Base-by-base conservation (phyloP, 2,329 filamentous ascomycete species). In the Colletotrichum plurivorum region DNA sequence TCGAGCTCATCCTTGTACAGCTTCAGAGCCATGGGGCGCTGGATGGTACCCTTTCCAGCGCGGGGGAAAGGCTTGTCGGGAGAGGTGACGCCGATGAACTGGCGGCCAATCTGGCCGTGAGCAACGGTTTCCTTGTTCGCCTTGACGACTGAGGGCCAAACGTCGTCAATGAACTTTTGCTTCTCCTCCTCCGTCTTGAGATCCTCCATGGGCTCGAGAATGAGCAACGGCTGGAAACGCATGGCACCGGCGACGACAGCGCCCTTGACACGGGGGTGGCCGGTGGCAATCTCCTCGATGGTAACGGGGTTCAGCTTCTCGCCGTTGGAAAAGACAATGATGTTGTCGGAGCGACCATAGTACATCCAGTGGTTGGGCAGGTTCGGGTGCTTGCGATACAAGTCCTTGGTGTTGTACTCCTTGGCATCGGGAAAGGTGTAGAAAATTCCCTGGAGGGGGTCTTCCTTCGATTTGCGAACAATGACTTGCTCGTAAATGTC, bases 301-400 rank as follows among this genome's bases (percentile, higher is more conserved):
- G 77, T 80, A 13, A 84, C 75, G 6, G 75, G 74, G 70, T 88
- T 87, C 4, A 87, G 72, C 74, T 87, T 87, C 75, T 86, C 83
- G 25, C 84, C 85, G 61, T 83, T 86, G 8, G 80, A 82, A 61
- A 88, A 83, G 20, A 87, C 84, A 9, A 84, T 78, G 10, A 83
- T 68, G 39, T 84, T 79, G 49, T 84, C 80, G 75, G 75, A 67
- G 4, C 80, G 77, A n/a, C 79, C 79, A 13, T 75, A 71, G 62
- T 79, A 80, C 16, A 73, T 72, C 79, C 79, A 77, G 56, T 73
- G 63, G 1, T 78, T 78, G 0, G 80, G 80, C 4, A 82, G 72
- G n/a, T 80, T 73, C 0, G 80, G 80, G 60, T 81, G 81, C 4
- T 73, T 73, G 15, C 73, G 77, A 73, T 80, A 85, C 12, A 87